A percentile compares a stretch with the other conserved stretches of the same genome.
These are phyloP conservation scores for Lasiodiplodia theobromae DNA, from an alignment of 2,329 filamentous ascomycete genomes.

Conservation along the genomic window DNA sequence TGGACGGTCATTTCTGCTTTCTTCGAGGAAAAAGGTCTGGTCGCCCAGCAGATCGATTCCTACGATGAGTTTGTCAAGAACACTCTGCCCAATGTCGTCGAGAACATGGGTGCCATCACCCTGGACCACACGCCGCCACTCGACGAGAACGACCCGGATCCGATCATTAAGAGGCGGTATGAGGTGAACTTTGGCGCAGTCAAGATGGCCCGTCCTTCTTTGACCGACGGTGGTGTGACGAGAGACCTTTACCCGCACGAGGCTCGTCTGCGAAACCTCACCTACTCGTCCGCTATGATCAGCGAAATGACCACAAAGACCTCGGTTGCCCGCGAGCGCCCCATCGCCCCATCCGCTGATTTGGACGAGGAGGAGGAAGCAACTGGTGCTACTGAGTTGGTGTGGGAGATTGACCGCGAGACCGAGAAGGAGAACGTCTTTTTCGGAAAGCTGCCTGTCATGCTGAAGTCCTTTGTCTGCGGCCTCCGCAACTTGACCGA, in stretches of 20 bases:
- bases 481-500: slow-evolving; percentile 84
- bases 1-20: slow-evolving; percentile 98
- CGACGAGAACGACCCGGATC: slow-evolving; percentile 72
- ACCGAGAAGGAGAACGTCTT: slow-evolving; percentile 71
- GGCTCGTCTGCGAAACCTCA: slow-evolving; percentile 92
- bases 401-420: slow-evolving; percentile 60
- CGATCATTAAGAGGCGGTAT: slow-evolving; percentile 87
- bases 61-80: slow-evolving; percentile 97
- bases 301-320: slow-evolving; percentile 87
- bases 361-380: slow-evolving; percentile 66
- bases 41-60: slow-evolving; percentile 96
- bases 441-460: slow-evolving; percentile 94
- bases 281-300: slow-evolving; percentile 91
- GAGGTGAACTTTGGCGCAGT: slow-evolving; percentile 94
- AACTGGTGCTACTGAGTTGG: slow-evolving; percentile 45
- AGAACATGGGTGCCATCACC: slow-evolving; percentile 90
- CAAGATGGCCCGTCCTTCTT: slow-evolving; percentile 85
- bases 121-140: slow-evolving; percentile 90
- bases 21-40: slow-evolving; percentile 94
- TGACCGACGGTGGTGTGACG: slow-evolving; percentile 89
- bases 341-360: slow-evolving; percentile 66
- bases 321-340: slow-evolving; percentile 79
- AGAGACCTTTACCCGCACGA: slow-evolving; percentile 90
- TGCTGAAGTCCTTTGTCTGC: slow-evolving; percentile 97
- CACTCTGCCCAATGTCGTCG: slow-evolving; percentile 92